Evolutionary conservation across 371 early-diverging fungal genomes (phyloP).

Genomic region (Mortierella sp.): DNA sequence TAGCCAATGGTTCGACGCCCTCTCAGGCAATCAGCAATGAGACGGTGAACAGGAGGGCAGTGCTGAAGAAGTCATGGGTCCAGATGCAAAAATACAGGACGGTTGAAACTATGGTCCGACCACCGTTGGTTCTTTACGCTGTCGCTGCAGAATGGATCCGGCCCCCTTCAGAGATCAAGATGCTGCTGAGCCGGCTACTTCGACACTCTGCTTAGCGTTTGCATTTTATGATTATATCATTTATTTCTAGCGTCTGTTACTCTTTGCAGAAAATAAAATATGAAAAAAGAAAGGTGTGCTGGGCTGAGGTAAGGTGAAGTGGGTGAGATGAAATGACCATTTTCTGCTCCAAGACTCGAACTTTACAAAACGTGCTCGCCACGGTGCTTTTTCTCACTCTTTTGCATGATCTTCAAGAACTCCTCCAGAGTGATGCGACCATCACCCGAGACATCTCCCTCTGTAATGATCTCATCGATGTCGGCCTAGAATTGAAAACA

Average conservation of each 20-base stretch:
- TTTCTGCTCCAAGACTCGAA: neutral
- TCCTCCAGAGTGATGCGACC: constrained; percentile 51
- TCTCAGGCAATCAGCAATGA: neutral
- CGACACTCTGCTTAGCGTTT: neutral
- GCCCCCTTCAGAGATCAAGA: constrained; percentile 22
- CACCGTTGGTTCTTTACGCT: constrained; percentile 26
- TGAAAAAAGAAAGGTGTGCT: neutral
- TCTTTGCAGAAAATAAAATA: neutral
- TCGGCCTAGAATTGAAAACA: constrained; percentile 27
- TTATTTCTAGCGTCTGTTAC: neutral
- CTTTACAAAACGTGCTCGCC: constrained; percentile 44
- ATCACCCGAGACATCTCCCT: constrained; percentile 51
- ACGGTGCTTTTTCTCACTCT: constrained; percentile 49
- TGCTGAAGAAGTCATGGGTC: constrained; percentile 15
- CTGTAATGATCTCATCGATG: constrained; percentile 44
- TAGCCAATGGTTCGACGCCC: neutral
- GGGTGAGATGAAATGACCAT: too few species aligned
- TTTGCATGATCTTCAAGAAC: constrained; percentile 54
- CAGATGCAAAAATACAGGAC: constrained; percentile 14
- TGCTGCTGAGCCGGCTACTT: constrained; percentile 18
- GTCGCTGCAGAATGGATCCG: constrained; percentile 25
- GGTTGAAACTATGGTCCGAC: constrained; percentile 26
- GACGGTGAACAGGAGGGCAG: neutral
- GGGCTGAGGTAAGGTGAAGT: neutral
- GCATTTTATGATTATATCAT: neutral